phyloP scores from a whole-genome alignment of 2,329 filamentous ascomycete species.

The Nothomitra cinnamomea region DNA sequence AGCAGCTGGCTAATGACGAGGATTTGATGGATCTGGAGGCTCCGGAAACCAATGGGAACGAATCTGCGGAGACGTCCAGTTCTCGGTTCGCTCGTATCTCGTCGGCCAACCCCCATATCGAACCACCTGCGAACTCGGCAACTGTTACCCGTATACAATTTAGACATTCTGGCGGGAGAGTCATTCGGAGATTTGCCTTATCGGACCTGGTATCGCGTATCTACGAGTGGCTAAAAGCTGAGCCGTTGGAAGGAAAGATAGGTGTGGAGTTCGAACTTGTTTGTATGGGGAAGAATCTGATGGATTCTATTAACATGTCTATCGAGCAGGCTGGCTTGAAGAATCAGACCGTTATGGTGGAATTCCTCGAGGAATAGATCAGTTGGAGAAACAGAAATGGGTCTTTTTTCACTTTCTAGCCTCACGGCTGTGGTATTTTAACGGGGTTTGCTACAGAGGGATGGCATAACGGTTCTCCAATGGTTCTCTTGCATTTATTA shows the following conservation, averaged over 20 bases:
- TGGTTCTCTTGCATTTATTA: too few species aligned
- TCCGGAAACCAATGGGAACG: not conserved
- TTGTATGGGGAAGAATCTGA: constrained; percentile 71
- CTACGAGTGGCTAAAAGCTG: constrained; percentile 93
- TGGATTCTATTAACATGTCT: constrained; percentile 53
- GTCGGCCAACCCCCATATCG: constrained; percentile 52
- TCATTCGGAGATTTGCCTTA: constrained; percentile 72
- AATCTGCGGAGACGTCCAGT: constrained; percentile 12
- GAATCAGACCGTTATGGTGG: constrained; percentile 90
- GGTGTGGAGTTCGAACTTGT: constrained; percentile 76
- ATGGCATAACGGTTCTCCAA: too few species aligned
- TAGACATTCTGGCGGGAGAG: constrained; percentile 63
- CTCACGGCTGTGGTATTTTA: not conserved
- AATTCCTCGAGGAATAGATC: constrained; percentile 49
- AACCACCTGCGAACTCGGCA: constrained; percentile 54
- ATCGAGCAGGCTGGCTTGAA: constrained; percentile 74
- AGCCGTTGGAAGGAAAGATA: constrained; percentile 63
- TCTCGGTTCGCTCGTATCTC: constrained; percentile 54
- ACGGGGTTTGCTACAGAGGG: too few species aligned
- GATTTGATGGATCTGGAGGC: not conserved
- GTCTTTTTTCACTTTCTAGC: not conserved
- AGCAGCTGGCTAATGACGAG: constrained; percentile 12
- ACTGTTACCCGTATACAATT: constrained; percentile 84
- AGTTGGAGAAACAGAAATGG: not conserved
- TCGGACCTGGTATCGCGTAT: constrained; percentile 64